A percentile compares a stretch with the other conserved stretches of the same genome.
Conservation (phyloP, 805 yeast species). For the Zygosaccharomyces siamensis region DNA sequence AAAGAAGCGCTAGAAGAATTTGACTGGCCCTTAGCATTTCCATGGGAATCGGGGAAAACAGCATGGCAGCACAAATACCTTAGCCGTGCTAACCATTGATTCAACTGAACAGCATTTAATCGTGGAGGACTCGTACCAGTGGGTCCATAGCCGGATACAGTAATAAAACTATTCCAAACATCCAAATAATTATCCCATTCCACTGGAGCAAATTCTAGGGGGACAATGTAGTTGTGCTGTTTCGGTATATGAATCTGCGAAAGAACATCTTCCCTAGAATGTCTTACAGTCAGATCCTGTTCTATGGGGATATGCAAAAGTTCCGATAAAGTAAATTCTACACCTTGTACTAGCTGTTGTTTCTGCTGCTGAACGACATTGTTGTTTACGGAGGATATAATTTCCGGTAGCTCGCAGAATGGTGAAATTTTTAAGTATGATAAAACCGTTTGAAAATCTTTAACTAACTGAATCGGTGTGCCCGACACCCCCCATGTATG, state of each 20-base stretch:
- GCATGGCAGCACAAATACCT: conserved; percentile 86
- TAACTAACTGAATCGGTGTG: conserved; percentile 70
- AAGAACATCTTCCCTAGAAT: conserved; percentile 78
- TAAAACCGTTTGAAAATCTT: conserved; percentile 67
- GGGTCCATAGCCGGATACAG: conserved; percentile 47
- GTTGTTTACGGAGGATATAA: conserved; percentile 13
- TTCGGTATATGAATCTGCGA: conserved; percentile 73
- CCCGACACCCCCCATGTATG: conserved; percentile 99
- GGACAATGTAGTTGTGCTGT: conserved; percentile 64
- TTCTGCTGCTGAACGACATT: conserved; percentile 9
- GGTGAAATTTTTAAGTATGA: conserved; percentile 67
- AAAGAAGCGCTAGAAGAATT: conserved; percentile 8
- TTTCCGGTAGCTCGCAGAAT: conserved; percentile 39
- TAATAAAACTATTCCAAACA: conserved; percentile 53
- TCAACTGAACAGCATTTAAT: conserved; percentile 51
- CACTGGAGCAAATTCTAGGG: conserved; percentile 72
- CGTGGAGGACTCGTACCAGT: conserved; percentile 48
- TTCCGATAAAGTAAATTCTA: conserved; percentile 35
- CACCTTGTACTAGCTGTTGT: conserved; percentile 19
- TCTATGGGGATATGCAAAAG: conserved; percentile 49
- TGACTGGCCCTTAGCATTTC: conserved; percentile 5
- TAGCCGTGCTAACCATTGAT: conserved; percentile 62
- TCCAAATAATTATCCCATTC: conserved; percentile 81
- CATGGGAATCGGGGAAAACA: conserved; percentile 29
- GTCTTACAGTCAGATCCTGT: conserved; percentile 56